Evolutionary conservation across 164 flowering plant genomes (phyloP).

Genomic region (Houttuynia cordata): DNA sequence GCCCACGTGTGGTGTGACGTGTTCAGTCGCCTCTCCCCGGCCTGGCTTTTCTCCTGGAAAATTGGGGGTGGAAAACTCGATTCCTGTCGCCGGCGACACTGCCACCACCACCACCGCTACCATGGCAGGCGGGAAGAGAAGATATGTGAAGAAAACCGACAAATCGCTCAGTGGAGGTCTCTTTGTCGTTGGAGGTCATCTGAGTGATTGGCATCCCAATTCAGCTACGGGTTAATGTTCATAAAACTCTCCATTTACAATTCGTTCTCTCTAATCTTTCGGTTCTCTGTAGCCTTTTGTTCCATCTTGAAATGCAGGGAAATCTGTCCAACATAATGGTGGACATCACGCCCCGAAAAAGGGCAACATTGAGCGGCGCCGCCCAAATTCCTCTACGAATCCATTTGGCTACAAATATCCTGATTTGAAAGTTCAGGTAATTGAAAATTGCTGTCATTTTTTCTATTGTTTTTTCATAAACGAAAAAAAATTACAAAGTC

Average conservation of each 20-base stretch:
- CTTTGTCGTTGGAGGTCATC: constrained; percentile 50
- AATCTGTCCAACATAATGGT: constrained; percentile 7
- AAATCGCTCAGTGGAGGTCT: constrained; percentile 10
- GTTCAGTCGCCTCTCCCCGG: too few species aligned
- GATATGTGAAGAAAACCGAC: constrained; percentile 1
- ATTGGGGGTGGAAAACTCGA: too few species aligned
- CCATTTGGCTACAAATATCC: constrained; percentile 29
- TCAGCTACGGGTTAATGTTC: constrained; percentile 10
- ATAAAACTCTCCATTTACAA: neutral
- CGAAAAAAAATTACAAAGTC: too few species aligned
- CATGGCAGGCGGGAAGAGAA: constrained; percentile 31
- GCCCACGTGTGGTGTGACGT: too few species aligned
- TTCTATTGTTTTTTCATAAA: neutral
- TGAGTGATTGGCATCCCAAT: constrained; percentile 33
- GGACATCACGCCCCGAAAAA: constrained; percentile 13
- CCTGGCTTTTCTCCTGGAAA: too few species aligned
- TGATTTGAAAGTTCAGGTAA: constrained; percentile 23
- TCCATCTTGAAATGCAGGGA: constrained; percentile 21
- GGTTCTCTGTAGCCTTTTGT: neutral
- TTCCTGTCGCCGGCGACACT: too few species aligned
- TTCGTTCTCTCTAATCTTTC: neutral
- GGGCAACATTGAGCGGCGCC: constrained; percentile 8
- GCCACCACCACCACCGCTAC: neutral
- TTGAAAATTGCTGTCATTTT: neutral
- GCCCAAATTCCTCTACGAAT: constrained; percentile 16